phyloP scores from a whole-genome alignment of 345 rosid genomes.

The Arabidopsis arenosa region DNA sequence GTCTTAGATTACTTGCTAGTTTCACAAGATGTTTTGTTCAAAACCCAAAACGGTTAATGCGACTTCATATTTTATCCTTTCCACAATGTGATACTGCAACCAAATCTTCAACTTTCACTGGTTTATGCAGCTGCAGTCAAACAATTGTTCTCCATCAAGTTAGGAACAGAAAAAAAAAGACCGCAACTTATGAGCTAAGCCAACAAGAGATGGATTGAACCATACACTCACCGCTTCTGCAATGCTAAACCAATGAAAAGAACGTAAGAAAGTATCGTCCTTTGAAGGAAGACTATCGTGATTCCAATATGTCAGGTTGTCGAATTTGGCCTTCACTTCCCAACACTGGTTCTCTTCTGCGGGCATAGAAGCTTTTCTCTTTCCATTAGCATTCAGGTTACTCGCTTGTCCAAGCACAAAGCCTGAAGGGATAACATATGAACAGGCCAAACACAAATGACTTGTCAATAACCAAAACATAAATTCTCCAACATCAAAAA shows the following conservation, averaged over 20 bases:
- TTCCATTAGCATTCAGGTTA: conserved; percentile 45
- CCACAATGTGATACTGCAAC: conserved; percentile 44
- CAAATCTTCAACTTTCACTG: conserved; percentile 67
- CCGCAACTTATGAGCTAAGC: neutral
- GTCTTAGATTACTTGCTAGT: conserved; percentile 2
- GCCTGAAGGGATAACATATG: conserved; percentile 52
- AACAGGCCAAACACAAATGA: neutral
- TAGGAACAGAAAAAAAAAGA: neutral
- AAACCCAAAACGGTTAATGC: neutral
- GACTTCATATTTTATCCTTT: conserved; percentile 7
- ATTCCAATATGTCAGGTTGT: conserved; percentile 85
- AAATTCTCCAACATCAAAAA: neutral
- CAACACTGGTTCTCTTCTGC: conserved; percentile 55
- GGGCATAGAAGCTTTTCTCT: conserved; percentile 53
- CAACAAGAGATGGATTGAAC: neutral
- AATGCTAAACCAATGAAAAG: conserved; percentile 74
- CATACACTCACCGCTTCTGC: conserved; percentile 71
- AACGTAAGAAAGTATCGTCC: conserved; percentile 73
- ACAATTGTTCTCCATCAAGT: conserved; percentile 27
- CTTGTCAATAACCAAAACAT: conserved; percentile 1
- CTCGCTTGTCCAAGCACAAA: conserved; percentile 72
- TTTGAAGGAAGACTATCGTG: conserved; percentile 77
- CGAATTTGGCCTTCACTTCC: conserved; percentile 79
- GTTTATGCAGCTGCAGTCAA: conserved; percentile 69
- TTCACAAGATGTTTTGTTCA: neutral